Conservation (phyloP, 2,329 filamentous ascomycete genomes). For the Fusarium sacchari region DNA sequence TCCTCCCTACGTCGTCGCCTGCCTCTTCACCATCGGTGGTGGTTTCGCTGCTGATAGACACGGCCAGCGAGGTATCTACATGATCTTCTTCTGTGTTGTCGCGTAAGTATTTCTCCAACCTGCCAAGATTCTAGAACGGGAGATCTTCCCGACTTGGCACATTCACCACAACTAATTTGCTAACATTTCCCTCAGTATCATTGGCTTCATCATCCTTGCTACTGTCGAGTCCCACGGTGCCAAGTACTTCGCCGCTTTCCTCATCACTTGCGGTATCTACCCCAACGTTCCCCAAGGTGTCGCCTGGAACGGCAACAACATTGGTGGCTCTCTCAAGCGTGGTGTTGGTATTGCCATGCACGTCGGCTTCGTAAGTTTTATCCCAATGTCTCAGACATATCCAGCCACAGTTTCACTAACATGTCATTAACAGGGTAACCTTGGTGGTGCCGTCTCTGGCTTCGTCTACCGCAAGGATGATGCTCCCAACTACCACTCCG, state of each 20-base stretch:
- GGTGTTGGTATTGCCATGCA: conserved; percentile 67
- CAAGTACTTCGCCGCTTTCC: conserved; percentile 61
- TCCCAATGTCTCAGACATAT: neutral
- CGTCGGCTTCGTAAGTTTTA: conserved; percentile 54
- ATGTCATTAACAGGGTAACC: conserved; percentile 47
- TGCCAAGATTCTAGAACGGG: conserved; percentile 8
- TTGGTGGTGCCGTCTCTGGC: conserved; percentile 49
- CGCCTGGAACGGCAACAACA: conserved; percentile 69
- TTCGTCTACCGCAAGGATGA: conserved; percentile 53
- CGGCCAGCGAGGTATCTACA: conserved; percentile 51
- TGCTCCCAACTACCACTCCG: conserved; percentile 64
- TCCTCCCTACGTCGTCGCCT: conserved; percentile 52
- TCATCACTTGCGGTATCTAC: conserved; percentile 56
- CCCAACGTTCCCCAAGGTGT: conserved; percentile 65
- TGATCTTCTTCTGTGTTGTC: conserved; percentile 50
- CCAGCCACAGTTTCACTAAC: conserved; percentile 28
- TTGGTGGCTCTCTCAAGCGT: conserved; percentile 64
- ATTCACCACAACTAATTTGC: neutral
- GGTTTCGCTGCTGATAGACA: conserved; percentile 57
- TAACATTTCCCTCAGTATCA: conserved; percentile 43
- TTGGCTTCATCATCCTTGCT: conserved; percentile 49
- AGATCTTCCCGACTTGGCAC: conserved; percentile 19
- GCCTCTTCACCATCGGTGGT: conserved; percentile 49
- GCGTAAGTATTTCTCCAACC: conserved; percentile 43
- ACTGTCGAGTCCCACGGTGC: conserved; percentile 49